Percentiles rank a stretch among this genome's conserved stretches.
Conservation (phyloP, 1,284 basidiomycete species). For the Singerocomus rubriflavus region DNA sequence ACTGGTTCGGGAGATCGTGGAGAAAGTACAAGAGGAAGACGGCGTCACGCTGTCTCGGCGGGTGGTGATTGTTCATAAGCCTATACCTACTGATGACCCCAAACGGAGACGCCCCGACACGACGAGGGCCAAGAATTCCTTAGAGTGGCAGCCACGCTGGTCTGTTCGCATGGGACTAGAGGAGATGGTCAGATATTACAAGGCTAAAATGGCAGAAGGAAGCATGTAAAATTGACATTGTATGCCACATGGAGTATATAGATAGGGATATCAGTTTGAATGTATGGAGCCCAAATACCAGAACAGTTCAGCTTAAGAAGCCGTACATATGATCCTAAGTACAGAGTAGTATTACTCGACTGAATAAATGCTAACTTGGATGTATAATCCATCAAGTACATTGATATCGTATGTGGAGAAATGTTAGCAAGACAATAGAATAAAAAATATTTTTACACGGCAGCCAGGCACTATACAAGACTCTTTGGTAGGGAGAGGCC, state of each 20-base stretch:
- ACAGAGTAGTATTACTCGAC: constrained; percentile 9
- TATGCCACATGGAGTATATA: neutral
- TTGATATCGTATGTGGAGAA: constrained; percentile 10
- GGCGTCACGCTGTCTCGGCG: constrained; percentile 55
- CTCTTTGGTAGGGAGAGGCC: constrained; percentile 12
- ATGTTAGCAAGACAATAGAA: constrained; percentile 10
- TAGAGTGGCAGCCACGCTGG: constrained; percentile 94
- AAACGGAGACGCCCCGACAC: constrained; percentile 93
- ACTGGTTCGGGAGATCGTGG: constrained; percentile 84
- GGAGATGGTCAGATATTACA: constrained; percentile 92
- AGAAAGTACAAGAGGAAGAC: constrained; percentile 85
- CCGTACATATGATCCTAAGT: constrained; percentile 19
- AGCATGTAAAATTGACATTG: constrained; percentile 47
- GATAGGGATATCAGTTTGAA: neutral
- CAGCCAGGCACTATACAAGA: constrained; percentile 5
- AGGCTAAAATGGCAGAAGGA: constrained; percentile 81
- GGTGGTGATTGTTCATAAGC: constrained; percentile 78
- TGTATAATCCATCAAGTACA: constrained; percentile 8
- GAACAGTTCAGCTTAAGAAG: neutral
- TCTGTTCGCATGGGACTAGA: constrained; percentile 86
- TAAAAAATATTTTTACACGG: constrained; percentile 17
- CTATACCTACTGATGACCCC: constrained; percentile 91
- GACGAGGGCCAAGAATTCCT: constrained; percentile 79
- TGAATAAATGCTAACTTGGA: constrained; percentile 9
- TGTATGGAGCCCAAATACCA: constrained; percentile 2